Evolutionary conservation across 352 stramenopile genomes (phyloP), one percentile per base, ranked within the genome.

Genomic region (Globisporangium echinulatum): DNA sequence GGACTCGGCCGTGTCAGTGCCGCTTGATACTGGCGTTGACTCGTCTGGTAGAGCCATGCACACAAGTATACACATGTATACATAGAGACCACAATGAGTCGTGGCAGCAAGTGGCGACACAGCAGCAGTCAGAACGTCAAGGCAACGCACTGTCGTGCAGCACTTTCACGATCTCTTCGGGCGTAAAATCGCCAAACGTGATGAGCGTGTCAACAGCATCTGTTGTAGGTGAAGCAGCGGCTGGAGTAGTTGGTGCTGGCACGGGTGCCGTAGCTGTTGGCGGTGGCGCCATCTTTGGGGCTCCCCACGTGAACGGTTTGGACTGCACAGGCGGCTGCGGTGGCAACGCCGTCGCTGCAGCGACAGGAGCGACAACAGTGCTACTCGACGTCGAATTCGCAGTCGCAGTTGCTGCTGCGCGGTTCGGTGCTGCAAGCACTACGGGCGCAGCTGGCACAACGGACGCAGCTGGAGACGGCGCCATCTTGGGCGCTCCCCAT

Each of bases 161-260:
- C 52, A 70, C 69, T 13, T 69, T 60, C 51, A 79, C 61, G 14
- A 75, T 85, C 56, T 93, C 84, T 63, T 88, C 84, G 8, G 75
- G 36, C 15, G 84, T 87, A 43, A 94, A 94, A 58, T 94, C 84
- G 42, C 84, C 84, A 56, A 93, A 93, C 52, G 68, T 86, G 68
- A 92, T 84, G 39, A 77, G 59, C 64, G 58, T 47, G 42, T 59
- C 50, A 0, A 50, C 46, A 7, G 50, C 54, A 13, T 37, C 48
- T 14, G 47, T 25, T 25, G 19, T 25, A 25, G 19, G 19, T 25
- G 19, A 25, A 25, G 19, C 14, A 11, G 37, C 19, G 5, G 17
- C 15, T 33, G 49, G 38, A 13, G 15, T n/a, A 25, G 19, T 25
- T n/a, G 15, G 33, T 36, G 47, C 47, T 17, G 14, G 25, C 1